Evolutionary conservation across 2,329 filamentous ascomycete genomes (phyloP).

Genomic region (Colletotrichum sp.): DNA sequence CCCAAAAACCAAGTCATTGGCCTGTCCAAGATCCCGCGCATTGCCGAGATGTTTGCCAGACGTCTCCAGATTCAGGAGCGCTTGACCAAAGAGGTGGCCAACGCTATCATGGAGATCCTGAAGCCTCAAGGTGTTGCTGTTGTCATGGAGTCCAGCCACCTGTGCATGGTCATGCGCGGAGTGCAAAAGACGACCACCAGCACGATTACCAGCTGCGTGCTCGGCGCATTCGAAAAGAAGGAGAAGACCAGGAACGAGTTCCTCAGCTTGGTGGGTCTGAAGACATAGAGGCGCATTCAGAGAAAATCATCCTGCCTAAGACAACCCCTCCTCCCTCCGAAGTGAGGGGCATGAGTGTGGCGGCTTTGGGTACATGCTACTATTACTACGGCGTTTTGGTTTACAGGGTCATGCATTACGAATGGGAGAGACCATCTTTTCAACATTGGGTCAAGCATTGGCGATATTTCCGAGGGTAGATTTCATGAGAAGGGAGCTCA

Average conservation of each 20-base stretch:
- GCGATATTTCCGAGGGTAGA: constrained; percentile 11
- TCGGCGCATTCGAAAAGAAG: constrained; percentile 92
- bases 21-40: constrained; percentile 92
- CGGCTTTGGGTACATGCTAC: background rate
- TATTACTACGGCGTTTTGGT: constrained; percentile 4
- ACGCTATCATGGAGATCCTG: constrained; percentile 90
- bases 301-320: background rate
- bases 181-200: constrained; percentile 88
- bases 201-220: constrained; percentile 95
- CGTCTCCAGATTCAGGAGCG: constrained; percentile 95
- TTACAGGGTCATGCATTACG: constrained; percentile 11
- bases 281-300: constrained; percentile 33
- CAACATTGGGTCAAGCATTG: constrained; percentile 24
- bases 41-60: constrained; percentile 96
- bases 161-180: constrained; percentile 99
- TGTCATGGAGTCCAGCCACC: constrained; percentile 94
- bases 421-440: constrained; percentile 21
- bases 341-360: background rate
- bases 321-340: background rate
- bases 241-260: constrained; percentile 97
- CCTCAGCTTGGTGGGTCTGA: constrained; percentile 76
- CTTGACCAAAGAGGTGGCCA: constrained; percentile 92
- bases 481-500: constrained; percentile 21
- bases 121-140: constrained; percentile 95
- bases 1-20: constrained; percentile 90